phyloP scores from a whole-genome alignment of 2,329 filamentous ascomycete genomes.

The Paraphaeosphaeria sporulosa region DNA sequence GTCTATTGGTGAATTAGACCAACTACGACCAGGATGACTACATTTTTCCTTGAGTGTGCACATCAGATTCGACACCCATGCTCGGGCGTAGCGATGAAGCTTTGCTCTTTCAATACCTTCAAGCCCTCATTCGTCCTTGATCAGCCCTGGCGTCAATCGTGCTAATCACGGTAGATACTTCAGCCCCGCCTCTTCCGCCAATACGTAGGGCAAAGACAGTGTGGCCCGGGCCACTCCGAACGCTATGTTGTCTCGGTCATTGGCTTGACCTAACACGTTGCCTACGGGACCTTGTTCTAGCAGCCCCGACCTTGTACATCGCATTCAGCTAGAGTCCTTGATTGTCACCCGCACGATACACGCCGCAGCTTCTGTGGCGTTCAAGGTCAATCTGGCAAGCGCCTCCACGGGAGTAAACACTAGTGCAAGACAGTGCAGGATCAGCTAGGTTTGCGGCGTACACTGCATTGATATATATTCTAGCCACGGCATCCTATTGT shows the following conservation, averaged over 20 bases:
- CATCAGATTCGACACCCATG: slow-evolving; percentile 5
- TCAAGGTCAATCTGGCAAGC: slow-evolving; percentile 39
- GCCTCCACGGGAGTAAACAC: slow-evolving; percentile 35
- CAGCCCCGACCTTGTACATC: slow-evolving; percentile 27
- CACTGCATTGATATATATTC: slow-evolving; percentile 43
- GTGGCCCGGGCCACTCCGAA: slow-evolving; percentile 6
- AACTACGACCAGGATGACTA: slow-evolving; percentile 11
- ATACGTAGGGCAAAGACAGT: slow-evolving; percentile 4
- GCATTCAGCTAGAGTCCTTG: slow-evolving; percentile 32
- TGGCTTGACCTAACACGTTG: slow-evolving; percentile 6
- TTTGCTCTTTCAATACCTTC: slow-evolving; percentile 6
- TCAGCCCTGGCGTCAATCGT: slow-evolving; percentile 13
- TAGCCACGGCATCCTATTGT: slow-evolving; percentile 16
- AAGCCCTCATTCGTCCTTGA: slow-evolving; percentile 6
- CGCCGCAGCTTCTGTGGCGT: slow-evolving; percentile 41
- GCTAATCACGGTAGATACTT: slow-evolving; percentile 5
- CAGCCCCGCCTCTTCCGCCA: slow-evolving; percentile 8
- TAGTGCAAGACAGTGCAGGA: slow-evolving; percentile 31
- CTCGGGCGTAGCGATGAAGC: slow-evolving; percentile 11
- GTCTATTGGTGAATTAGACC: slow-evolving; percentile 15
- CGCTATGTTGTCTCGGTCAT: slow-evolving; percentile 2
- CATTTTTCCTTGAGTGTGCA: slow-evolving; percentile 11
- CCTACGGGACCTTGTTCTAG: slow-evolving; percentile 17
- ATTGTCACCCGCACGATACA: slow-evolving; percentile 40
- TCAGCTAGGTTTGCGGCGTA: slow-evolving; percentile 41